Evolutionary conservation across 2,329 filamentous ascomycete species (phyloP).

Genomic region (Diaporthe velutina): DNA sequence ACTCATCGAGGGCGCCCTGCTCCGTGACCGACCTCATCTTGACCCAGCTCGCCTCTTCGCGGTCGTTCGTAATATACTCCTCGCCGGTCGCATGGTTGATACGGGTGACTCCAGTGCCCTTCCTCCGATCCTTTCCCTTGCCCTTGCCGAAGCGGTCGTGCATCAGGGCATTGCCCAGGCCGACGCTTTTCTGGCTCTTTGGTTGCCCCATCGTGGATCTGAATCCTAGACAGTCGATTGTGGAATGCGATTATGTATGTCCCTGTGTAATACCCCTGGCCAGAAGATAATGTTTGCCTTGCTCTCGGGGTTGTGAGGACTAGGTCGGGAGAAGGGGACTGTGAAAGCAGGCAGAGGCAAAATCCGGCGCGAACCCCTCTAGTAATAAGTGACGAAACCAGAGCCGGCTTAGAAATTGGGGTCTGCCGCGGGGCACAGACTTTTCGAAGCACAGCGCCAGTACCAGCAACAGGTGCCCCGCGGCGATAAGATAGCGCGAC

Average conservation of each 20-base stretch:
- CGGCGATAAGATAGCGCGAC: slow-evolving; percentile 35
- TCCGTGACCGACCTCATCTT: slow-evolving; percentile 99
- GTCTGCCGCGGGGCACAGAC: slow-evolving; percentile 44
- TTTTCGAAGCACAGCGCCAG: slow-evolving; percentile 20
- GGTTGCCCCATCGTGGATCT: slow-evolving; percentile 69
- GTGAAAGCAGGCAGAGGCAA: background rate
- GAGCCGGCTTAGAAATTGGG: slow-evolving; percentile 41
- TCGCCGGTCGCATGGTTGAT: slow-evolving; percentile 86
- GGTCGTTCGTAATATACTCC: slow-evolving; percentile 91
- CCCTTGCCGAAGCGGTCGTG: slow-evolving; percentile 97
- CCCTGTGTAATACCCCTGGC: background rate
- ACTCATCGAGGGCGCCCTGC: slow-evolving; percentile 96
- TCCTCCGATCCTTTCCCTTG: slow-evolving; percentile 86
- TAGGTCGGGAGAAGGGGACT: background rate
- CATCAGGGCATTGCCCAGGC: slow-evolving; percentile 97
- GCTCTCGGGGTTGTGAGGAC: background rate
- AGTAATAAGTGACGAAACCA: slow-evolving; percentile 16
- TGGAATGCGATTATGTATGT: background rate
- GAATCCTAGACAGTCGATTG: background rate
- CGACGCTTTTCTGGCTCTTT: slow-evolving; percentile 95
- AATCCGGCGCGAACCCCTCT: background rate
- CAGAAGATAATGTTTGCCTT: background rate
- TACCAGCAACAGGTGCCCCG: slow-evolving; percentile 5
- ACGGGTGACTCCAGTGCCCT: slow-evolving; percentile 69
- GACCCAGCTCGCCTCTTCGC: slow-evolving; percentile 94